Base-by-base conservation (phyloP, 2,329 filamentous ascomycete species). In the Venturiaceae sp. region DNA sequence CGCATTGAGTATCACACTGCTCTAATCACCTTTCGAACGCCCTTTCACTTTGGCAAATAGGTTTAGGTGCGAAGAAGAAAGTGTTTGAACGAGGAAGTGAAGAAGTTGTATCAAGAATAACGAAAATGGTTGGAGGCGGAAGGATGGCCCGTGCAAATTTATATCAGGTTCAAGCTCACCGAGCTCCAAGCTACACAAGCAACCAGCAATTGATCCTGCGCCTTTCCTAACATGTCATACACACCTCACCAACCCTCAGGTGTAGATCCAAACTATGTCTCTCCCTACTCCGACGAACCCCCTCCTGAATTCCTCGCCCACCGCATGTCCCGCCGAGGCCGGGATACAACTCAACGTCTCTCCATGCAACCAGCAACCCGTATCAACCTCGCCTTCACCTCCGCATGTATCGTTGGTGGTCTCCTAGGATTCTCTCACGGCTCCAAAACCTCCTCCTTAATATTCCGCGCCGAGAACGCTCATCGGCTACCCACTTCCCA, bases 391-490 rank as follows among this genome's bases (percentile, higher is more conserved):
- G 85, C 86, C 13, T 78, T 83, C 3, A 62, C 80, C 11, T 75
- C 84, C 28, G 84, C 86, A 6, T 84, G 86, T 6, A 88, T 88
- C 64, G 65, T 82, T 3, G 90, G 90, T 57, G 79, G 88, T 68
- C 76, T 75, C 1, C 76, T 96, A 13, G 92, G 91, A 28, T 76
- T 85, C 19, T 79, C 83, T 6, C 83, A 91, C 58, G 90, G 90
- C 26, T 85, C 85, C 60, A 85, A 85, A 67, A 84, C 82, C 69
- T 83, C 89, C 0, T 86, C 88, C 55, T 79, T 95, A 60, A 87
- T 88, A 39, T 99, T 96, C 76, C 87, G 92, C 58, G 94, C 94
- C 61, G 94, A 99, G 74, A 95, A 99, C 69, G 91, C 94, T 1
- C 94, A 99, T 77, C 88, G 92, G 64, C 84, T 96, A 62, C 94